Evolutionary conservation across 2,329 filamentous ascomycete genomes (phyloP), one percentile per base, ranked within the genome.

Genomic region (Coniochaeta sp.): DNA sequence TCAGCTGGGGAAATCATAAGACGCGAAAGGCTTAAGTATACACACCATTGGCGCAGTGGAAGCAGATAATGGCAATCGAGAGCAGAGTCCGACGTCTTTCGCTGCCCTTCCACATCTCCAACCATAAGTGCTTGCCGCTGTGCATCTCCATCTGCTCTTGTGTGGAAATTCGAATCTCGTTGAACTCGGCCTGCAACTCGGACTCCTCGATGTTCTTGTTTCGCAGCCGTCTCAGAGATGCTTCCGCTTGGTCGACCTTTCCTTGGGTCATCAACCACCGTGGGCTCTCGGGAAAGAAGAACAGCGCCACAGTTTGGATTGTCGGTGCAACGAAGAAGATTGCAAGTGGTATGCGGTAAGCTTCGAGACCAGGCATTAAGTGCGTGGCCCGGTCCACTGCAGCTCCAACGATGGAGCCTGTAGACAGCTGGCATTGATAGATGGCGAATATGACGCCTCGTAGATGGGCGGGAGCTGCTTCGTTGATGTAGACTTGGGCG

Each of bases 191-290:
- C 5, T 31, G 5, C 9, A 31, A 6, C 5, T 6, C 9, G 28
- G 5, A 9, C 5, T 9, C 5, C 5, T 31, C 28, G 5, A 9
- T 31, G 5, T 5, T 6, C 5, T 5, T 31, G 5, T 5, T 5
- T 6, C 28, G 28, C 5, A 31, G 28, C 28, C 28, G 28, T 6
- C 5, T 9, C 28, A 31, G 28, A 4, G 40, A 14, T 11, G 16
- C n/a, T 52, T 68, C 62, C 2, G 74, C 71, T 8, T 70, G 69
- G 1, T 69, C 67, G 19, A 72, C 67, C 1, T 65, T 68, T n/a
- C 71, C 71, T 50, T 74, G 70, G 8, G 71, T 70, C 63, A 72
- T 71, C 16, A 76, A 69, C 74, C 74, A 76, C 14, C 73, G 68
- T 0, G 74, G 74, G 33, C 71, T 74, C 59, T 76, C 74, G 0